Evolutionary conservation across 2,329 filamentous ascomycete genomes (phyloP), one percentile per base, ranked within the genome.

Genomic region (Colletotrichum sp.): DNA sequence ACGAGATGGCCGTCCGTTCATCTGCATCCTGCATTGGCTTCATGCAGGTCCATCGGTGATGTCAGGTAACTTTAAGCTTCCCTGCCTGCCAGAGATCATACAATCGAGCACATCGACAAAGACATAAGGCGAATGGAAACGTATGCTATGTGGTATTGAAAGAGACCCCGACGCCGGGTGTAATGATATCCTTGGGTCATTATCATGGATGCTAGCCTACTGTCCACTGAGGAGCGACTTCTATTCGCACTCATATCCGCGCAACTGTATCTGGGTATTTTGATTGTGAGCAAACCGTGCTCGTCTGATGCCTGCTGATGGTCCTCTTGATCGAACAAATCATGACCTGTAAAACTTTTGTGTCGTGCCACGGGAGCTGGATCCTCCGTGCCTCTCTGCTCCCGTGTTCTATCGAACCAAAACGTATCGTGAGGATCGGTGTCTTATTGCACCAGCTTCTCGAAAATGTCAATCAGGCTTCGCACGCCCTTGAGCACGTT

Each of bases 401-500:
- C 60, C n/a, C 67, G 60, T 39, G n/a, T 68, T 66, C 69, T 63
- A 55, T 44, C 24, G 55, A 68, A 62, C 62, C 62, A 64, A 52
- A 52, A 60, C 28, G 36, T 18, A 52, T 60, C 6, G 8, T 34
- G n/a, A 30, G 30, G 18, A 16, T 28, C 39, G 26, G 34, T 49
- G 52, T 24, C 39, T 66, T 77, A 82, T 79, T 81, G 75, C 26
- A 89, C 85, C 82, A 98, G 85, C 71, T 94, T 89, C 74, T 92
- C 89, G 80, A 99, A 93, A 34, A 98, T 93, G 76, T 89, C 88
- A 68, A 91, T 88, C 49, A 96, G 87, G 82, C 90, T 96, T 81
- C 92, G 89, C 77, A 98, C 91, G 0, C 96, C 96, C 44, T 87
- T 87, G 36, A 98, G 87, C 16, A 91, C 87, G 81, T 99, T 99